Evolutionary conservation across 2,329 filamentous ascomycete genomes (phyloP), one percentile per base, ranked within the genome.

Genomic region (Domatiomyces globalis): DNA sequence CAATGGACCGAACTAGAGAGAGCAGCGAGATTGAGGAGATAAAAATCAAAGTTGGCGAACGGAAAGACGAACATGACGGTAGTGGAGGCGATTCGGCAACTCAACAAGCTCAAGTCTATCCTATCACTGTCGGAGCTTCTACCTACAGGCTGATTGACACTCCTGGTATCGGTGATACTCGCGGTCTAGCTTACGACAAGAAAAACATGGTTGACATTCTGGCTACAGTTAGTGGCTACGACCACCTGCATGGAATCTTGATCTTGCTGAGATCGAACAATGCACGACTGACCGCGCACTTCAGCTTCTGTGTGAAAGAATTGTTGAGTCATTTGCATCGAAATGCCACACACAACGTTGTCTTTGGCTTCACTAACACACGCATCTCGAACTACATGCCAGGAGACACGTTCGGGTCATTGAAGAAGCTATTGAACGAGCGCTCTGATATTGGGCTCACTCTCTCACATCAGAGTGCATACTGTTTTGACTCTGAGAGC

Each of bases 401-500:
- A 0, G 69, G 70, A 1, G 69, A 71, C 54, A 67, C 68, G 0
- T 69, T 65, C 51, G 57, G 56, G 1, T 66, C 68, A 1, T 61
- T 71, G 0, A 53, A 64, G 22, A 46, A 49, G 0, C 55, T 71
- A 0, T 55, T 71, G 8, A 46, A 36, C 0, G 55, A 65, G 17
- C 62, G 67, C 54, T 46, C 51, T 3, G 60, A 65, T n/a, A 52
- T 68, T 17, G 58, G 61, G 1, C 49, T 70, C 2, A 51, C 49
- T 0, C 59, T 70, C 1, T 56, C 56, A 15, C 54, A 56, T n/a
- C 36, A 62, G 3, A 66, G 62, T 2, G 63, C 60, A 0, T 73
- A 67, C 52, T 72, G 67, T 53, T 72, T 72, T 45, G 70, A 73
- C 52, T 71, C 69, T 0, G 69, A 72, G 56, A 67, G 66, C 36